Evolutionary conservation across 2,329 filamentous ascomycete species (phyloP).

Genomic region (Sphaceloma murrayae): DNA sequence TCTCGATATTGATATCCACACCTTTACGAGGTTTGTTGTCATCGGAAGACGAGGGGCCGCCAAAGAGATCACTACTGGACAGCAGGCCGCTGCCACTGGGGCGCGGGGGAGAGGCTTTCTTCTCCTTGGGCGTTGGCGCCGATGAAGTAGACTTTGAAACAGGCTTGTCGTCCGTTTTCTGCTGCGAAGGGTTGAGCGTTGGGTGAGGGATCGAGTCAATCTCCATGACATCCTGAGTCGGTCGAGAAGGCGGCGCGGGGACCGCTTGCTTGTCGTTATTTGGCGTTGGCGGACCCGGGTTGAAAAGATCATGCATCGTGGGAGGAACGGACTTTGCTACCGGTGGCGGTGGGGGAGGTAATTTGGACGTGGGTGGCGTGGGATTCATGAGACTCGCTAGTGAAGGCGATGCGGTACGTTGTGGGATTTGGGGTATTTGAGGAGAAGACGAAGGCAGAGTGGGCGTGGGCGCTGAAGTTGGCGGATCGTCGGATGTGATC

Average conservation of each 20-base stretch:
- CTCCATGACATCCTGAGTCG: conserved; percentile 27
- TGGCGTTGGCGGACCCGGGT: conserved; percentile 3
- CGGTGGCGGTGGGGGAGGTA: conserved; percentile 23
- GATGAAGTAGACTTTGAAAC: conserved; percentile 9
- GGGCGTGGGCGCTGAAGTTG: conserved; percentile 22
- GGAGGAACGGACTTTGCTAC: conserved; percentile 22
- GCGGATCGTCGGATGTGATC: conserved; percentile 34
- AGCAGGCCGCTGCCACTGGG: conserved; percentile 55
- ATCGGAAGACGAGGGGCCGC: conserved; percentile 39
- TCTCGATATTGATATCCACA: conserved; percentile 76
- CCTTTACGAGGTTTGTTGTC: conserved; percentile 35
- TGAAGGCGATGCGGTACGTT: conserved; percentile 63
- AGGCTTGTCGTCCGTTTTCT: conserved; percentile 14
- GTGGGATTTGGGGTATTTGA: conserved; percentile 35
- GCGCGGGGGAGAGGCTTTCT: conserved; percentile 45
- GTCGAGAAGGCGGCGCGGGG: neutral
- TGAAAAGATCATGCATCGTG: conserved; percentile 16
- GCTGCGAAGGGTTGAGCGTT: neutral
- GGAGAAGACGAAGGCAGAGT: conserved; percentile 24
- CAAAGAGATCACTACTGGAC: conserved; percentile 52
- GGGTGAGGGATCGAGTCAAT: conserved; percentile 21
- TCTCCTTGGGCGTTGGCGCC: conserved; percentile 28
- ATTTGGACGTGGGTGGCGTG: conserved; percentile 24
- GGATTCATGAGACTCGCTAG: conserved; percentile 70
- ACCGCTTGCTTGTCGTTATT: neutral